phyloP scores from a whole-genome alignment of 164 flowering plant species.

The Taxillus chinensis region DNA sequence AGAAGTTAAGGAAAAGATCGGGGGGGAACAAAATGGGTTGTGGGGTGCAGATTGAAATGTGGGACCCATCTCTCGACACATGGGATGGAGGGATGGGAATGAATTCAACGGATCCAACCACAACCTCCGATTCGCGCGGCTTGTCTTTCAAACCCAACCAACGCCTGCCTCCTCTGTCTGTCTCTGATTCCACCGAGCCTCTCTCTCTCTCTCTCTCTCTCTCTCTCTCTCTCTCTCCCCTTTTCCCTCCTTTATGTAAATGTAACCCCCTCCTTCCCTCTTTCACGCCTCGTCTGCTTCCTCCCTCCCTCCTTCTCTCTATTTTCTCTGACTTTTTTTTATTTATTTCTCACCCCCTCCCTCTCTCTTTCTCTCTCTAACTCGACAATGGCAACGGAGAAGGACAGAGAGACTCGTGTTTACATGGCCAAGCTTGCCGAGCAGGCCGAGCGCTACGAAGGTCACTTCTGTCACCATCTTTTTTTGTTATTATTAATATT shows the following conservation, averaged over 20 bases:
- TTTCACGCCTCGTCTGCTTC: not conserved
- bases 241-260: not conserved
- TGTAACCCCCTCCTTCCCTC: not conserved
- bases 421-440: conserved; percentile 66
- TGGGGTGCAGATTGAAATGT: too few relatives aligned
- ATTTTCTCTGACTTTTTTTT: not conserved
- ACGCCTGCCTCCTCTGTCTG: not conserved
- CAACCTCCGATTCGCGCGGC: conserved; percentile 13
- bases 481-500: too few relatives aligned
- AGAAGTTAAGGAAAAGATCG: too few relatives aligned
- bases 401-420: conserved; percentile 54
- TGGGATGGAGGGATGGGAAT: conserved; percentile 5
- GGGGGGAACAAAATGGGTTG: too few relatives aligned
- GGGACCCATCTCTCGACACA: not conserved
- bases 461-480: conserved; percentile 13
- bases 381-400: conserved; percentile 33
- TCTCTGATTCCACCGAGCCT: conserved; percentile 6
- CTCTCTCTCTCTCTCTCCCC: conserved; percentile 16
- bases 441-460: conserved; percentile 67
- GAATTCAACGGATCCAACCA: not conserved
- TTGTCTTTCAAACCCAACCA: not conserved
- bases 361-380: not conserved
- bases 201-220: conserved; percentile 22
- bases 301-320: conserved; percentile 6
- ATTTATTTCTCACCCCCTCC: conserved; percentile 1